Base-by-base conservation (phyloP, 441 rosid genomes). In the Pelargonium citronellum region DNA sequence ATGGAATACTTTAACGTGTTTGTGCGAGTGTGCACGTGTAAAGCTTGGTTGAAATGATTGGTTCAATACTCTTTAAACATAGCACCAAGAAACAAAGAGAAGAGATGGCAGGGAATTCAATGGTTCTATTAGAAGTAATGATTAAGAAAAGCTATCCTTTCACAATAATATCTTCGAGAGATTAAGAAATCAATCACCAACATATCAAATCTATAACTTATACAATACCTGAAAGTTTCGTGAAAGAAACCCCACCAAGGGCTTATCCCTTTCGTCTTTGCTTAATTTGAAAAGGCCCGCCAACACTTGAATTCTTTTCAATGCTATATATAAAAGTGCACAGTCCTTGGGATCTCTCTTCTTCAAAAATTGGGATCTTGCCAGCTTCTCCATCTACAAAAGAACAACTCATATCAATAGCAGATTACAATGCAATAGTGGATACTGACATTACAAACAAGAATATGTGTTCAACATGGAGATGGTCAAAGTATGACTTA, bases 231-330 rank as follows among this genome's bases (percentile, higher is more conserved):
- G 87, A 83, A 94, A 94, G 80, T 94, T 90, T 74, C 99, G 95
- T 5, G 89, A 87, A 74, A 94, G 95, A 83, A 94, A 94, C 79
- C 77, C 94, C 79, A 91, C 91, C 85, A 94, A 83, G 24, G 96
- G 95, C 80, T 90, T 94, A 79, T 94, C 94, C 82, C 85, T 94
- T 79, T 91, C 96, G 82, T 91, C 85, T 84, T 78, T 91, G 86
- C 96, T 91, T 73, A 94, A 76, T 83, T 91, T 94, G 73, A 91
- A 94, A 74, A 94, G 92, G 73, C 99, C 97, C 77, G 95, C 91
- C 90, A 91, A 85, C 77, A 94, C 99, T 87, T 90, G 95, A 76
- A 90, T 79, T 80, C 97, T 87, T 74, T 90, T 89, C 77, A 94
- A 77, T 74, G 94, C 97, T 71, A 91, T 79, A 76, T 94, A 94